Evolutionary conservation across 225 moss, liverwort and hornwort species (phyloP), one percentile per base, ranked within the genome.

Genomic region (Climacium dendroides): DNA sequence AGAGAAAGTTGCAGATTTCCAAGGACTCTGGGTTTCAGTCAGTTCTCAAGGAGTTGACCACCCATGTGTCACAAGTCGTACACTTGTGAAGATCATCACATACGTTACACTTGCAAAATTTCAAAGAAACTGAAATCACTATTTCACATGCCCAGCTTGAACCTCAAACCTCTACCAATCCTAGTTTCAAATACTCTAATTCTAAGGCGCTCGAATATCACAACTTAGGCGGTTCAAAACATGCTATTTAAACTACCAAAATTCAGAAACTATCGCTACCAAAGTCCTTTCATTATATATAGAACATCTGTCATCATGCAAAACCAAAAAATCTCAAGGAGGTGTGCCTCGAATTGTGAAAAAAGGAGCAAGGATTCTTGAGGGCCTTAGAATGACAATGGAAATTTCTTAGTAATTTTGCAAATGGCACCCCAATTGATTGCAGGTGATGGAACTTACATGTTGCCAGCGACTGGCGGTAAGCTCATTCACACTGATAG

Each of bases 401-500:
- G 29, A 37, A 7, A 5, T n/a, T 53, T 39, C 10, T 47, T 10
- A 39, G 15, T 54, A 10, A 76, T 54, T 41, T 39, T 43, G 23
- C 71, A 71, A 45, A 45, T 16, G 58, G 34, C 32, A 35, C 45
- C 45, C 16, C 23, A 29, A 71, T 22, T 71, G 45, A 47, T 37
- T 45, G 73, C 48, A 74, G 75, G 18, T 76, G 54, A 25, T 25
- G 62, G 62, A 62, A 28, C 82, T 28, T 91, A 96, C 97, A 62
- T 85, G 85, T 34, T 92, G 78, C 97, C 97, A 96, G 35, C 96
- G 94, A 5, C 89, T 87, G 29, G 93, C 82, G 10, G 92, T 90
- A 72, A 93, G 93, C 86, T 97, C 97, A 32, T 93, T 93, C n/a
- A 95, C 93, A 78, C 85, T 86, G 71, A 95, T 84, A 7, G 91